Base-by-base conservation (phyloP, 306 rosid genomes). In the Castanospermum australe region DNA sequence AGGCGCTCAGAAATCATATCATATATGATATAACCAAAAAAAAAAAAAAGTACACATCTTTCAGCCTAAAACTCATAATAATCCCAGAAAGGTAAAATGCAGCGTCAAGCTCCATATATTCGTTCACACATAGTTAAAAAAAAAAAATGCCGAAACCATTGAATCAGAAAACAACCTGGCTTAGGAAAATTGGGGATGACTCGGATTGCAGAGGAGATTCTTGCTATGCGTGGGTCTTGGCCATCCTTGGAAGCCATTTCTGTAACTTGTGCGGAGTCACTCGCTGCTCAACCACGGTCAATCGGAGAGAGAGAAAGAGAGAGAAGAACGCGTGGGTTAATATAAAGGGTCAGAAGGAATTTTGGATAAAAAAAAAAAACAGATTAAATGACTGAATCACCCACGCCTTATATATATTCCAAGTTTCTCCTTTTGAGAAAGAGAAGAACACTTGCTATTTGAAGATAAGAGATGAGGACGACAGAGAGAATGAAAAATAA, bases 121-220 rank as follows among this genome's bases (percentile, higher is more conserved):
- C 3, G 3, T 28, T 1, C 1, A 28, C 3, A 28, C 32, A 28
- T 3, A 28, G 32, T 28, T 1, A 28, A 28, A 28, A 41, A 9
- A 36, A 39, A 39, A 62, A 30, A 60, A 71, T 71, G 64, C 35
- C 9, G 64, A 51, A 71, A 35, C 47, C 2, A 51, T 10, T 5
- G 41, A 42, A 76, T 71, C 32, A 35, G 68, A 13, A 61, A 45
- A 62, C 14, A 10, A 96, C 99, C 99, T 69, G 97, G 96, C 81
- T 96, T 96, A 20, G 99, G 99, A 64, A 96, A 96, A 67, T 96
- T 61, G 0, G 98, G 99, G 77, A 96, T 96, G 81, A 90, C 96
- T 30, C 99, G 87, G 85, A 96, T 96, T 18, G 96, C 82, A 44
- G 94, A 84, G 44, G 98, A 73, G 75, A 93, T 96, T 86, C 67